Conservation (phyloP, 768 basidiomycete genomes). For the Mycena epipterygia region DNA sequence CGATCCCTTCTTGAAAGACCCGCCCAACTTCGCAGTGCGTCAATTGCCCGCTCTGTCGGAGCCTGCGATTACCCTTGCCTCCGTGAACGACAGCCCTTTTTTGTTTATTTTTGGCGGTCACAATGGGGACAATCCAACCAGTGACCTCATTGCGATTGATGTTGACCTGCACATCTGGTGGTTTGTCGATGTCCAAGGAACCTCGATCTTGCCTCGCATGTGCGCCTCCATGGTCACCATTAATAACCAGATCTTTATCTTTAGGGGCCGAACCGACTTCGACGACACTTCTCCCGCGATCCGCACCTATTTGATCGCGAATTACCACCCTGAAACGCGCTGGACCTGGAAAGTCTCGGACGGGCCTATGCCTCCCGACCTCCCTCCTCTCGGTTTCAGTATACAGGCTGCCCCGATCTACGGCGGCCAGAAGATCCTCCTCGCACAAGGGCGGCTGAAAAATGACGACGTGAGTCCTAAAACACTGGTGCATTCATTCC, state of each 20-base stretch:
- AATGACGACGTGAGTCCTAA: not conserved
- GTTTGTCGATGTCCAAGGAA: constrained; percentile 11
- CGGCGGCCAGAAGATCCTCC: constrained; percentile 42
- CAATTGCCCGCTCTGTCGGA: constrained; percentile 37
- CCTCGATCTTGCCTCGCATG: constrained; percentile 4
- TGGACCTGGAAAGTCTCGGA: constrained; percentile 42
- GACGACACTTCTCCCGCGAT: constrained; percentile 20
- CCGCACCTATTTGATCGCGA: constrained; percentile 39
- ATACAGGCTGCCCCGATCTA: constrained; percentile 38
- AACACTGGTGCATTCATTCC: not conserved
- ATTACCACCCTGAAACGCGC: constrained; percentile 15
- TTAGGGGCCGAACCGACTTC: constrained; percentile 40
- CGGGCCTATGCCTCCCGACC: constrained; percentile 29
- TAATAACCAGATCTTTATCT: constrained; percentile 41
- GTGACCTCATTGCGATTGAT: constrained; percentile 20
- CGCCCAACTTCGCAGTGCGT: not conserved
- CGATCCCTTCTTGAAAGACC: constrained; percentile 35
- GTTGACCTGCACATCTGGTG: constrained; percentile 8
- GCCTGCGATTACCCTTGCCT: constrained; percentile 36
- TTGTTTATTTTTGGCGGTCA: constrained; percentile 49
- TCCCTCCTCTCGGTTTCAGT: constrained; percentile 26
- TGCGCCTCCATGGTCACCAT: constrained; percentile 41
- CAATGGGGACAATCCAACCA: not conserved
- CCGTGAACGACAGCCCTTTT: constrained; percentile 34
- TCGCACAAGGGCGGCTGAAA: constrained; percentile 32